phyloP scores from a whole-genome alignment of 192 early-diverging fungal genomes.

The Coemansia interrupta region DNA sequence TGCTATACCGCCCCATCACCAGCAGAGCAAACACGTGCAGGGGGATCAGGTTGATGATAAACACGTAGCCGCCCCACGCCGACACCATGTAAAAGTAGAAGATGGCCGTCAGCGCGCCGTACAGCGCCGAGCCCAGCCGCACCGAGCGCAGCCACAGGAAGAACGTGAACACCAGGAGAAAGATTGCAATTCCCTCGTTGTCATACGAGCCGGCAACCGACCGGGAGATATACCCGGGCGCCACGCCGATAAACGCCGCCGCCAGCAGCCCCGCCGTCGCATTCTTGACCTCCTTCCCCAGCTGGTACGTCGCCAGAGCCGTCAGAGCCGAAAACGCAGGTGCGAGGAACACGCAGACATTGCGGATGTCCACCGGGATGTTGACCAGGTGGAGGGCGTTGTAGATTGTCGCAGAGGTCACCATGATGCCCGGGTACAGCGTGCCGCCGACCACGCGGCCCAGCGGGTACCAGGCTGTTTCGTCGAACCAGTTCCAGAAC shows the following conservation, averaged over 20 bases:
- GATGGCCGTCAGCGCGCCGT: conserved; percentile 77
- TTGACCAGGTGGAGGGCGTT: conserved; percentile 89
- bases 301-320: conserved; percentile 89
- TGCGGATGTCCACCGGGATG: conserved; percentile 96
- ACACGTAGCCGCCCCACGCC: conserved; percentile 99
- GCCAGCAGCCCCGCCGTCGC: conserved; percentile 91
- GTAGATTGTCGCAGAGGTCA: conserved; percentile 92
- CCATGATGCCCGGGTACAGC: conserved; percentile 99
- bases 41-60: conserved; percentile 98
- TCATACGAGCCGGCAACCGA: conserved; percentile 99
- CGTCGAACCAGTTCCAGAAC: conserved; percentile 99
- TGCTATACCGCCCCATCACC: conserved; percentile 94
- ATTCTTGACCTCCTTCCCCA: conserved; percentile 90
- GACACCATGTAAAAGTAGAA: conserved; percentile 99
- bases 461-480: conserved; percentile 96
- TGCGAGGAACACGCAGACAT: conserved; percentile 97
- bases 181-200: conserved; percentile 99
- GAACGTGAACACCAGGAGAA: conserved; percentile 95
- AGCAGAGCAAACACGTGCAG: conserved; percentile 92
- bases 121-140: conserved; percentile 90
- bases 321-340: conserved; percentile 95
- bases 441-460: conserved; percentile 99
- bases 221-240: conserved; percentile 99
- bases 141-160: conserved; percentile 97
- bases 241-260: conserved; percentile 96